Base-by-base conservation (phyloP, 768 basidiomycete species). In the Mrakia gelida region DNA sequence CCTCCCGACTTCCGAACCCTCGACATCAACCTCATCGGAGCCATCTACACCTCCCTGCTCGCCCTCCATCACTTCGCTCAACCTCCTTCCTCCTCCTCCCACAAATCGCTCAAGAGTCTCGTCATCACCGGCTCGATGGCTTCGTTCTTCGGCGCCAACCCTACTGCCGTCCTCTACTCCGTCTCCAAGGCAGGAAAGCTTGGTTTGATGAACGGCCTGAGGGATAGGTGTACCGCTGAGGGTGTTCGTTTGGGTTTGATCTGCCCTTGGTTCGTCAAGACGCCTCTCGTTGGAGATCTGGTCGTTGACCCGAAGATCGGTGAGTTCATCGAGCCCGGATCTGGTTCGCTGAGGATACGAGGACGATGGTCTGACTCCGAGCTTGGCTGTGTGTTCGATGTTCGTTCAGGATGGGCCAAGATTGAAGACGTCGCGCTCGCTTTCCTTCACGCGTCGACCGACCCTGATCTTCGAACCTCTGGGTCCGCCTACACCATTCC, bases 101-200 rank as follows among this genome's bases (percentile, higher is more conserved):
- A 32, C 62, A 54, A 34, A 4, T 43, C 41, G 8, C 62, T 68
- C 75, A 77, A 77, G 23, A 23, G 65, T 1, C 73, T 78, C 38
- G 54, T 78, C 52, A 65, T 78, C 28, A 78, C 77, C 18, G 77
- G 77, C 1, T 78, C 77, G 5, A 74, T 75, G 73, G 61, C 77
- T 3, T 68, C 62, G 0, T 72, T 78, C 34, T 65, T 74, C 9
- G 77, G 77, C 0, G 67, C 41, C 21, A 28, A 26, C n/a, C 75
- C 75, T 21, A 56, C 72, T 5, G 49, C 52, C 2, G 62, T 65
- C 16, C 49, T 73, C 32, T 78, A 78, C 65, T 73, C 77, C 15
- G 72, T 62, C 7, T 56, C 65, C 34, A 78, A 78, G 67, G 72
- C 52, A 38, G 56, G 71, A 6, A 73, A 74, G 26, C 67, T 78